Evolutionary conservation across 192 early-diverging fungal genomes (phyloP), one percentile per base, ranked within the genome.

Genomic region (Coemansia reversa): DNA sequence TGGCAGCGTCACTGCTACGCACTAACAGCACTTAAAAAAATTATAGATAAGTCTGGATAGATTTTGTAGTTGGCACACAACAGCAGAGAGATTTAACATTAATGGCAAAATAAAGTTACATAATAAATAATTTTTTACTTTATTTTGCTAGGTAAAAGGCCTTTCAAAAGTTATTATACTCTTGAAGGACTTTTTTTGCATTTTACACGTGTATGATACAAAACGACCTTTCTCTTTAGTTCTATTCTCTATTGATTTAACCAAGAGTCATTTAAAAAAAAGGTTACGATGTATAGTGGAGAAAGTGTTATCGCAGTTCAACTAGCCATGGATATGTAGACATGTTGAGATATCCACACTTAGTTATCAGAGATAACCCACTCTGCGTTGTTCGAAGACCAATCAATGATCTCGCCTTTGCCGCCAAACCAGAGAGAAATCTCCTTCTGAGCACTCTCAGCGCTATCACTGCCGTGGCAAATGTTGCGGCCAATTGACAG

Each of bases 381-480:
- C 70, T 88, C 86, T 55, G 67, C 84, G 67, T 86, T 84, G 59
- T 82, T 79, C 45, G 84, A 80, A 20, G 75, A 55, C 88, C 86
- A 90, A 69, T 84, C 61, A 62, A 79, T 66, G 25, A 89, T 65
- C 69, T 88, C 88, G 72, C 82, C 82, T 62, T 82, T 76, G 60
- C 83, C 76, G 65, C 79, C 79, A 68, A 92, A 92, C 90, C 90
- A 92, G 63, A 93, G 76, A 23, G 69, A 69, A 32, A 94, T 93
- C 70, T 93, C 92, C 79, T 85, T 88, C 67, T 87, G 77, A 48
- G 92, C 92, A 78, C 84, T 85, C 69, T 94, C 93, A 33, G 88
- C 87, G 56, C 86, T 88, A 73, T 95, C 93, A 60, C 90, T 92
- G 65, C 91, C 94, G 82, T 94, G 93, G 83, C 91, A 88, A 70